Base-by-base conservation (phyloP, 345 rosid genomes). In the Aquilaria sinensis region DNA sequence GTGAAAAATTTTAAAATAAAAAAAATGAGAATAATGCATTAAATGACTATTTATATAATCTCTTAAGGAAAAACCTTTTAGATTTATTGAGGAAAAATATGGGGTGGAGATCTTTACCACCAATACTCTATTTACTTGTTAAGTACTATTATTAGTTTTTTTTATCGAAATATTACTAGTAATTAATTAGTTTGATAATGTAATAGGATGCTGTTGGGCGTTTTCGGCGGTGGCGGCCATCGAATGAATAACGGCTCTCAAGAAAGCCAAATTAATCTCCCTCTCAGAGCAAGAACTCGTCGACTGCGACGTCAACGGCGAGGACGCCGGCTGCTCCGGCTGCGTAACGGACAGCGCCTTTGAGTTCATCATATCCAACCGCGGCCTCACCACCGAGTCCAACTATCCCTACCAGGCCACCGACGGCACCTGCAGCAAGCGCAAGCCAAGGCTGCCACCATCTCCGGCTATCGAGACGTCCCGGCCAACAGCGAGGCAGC, bases 131-230 rank as follows among this genome's bases (percentile, higher is more conserved):
- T 23, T 23, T 23, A 1, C n/a, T 48, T 23, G 9, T 12, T 43
- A n/a, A 51, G 2, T 45, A 1, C 31, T 59, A 58, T 23, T 23
- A 23, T 23, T 23, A 23, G 23, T 23, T 23, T 23, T 23, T 23
- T 23, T 23, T 23, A 23, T 23, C 23, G 23, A 23, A 23, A 23
- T 23, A 23, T 23, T 23, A 23, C 0, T 23, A 23, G 23, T 23
- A 23, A 48, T 16, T 47, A 56, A 55, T 10, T 10, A 37, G 1
- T 47, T 31, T 23, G 15, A 2, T 58, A 15, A 10, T 13, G 23
- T 37, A 9, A 37, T 15, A 83, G 92, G 84, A 10, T 48, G 72
- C 75, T 86, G 92, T 57, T 83, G 87, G 92, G 89, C 89, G 53
- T 86, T 81, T 70, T 77, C 87, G 9, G 78, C 87, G 0, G 76